Evolutionary conservation across 1,139 yeast genomes (phyloP).

Genomic region (Arxiozyma slooffiae): DNA sequence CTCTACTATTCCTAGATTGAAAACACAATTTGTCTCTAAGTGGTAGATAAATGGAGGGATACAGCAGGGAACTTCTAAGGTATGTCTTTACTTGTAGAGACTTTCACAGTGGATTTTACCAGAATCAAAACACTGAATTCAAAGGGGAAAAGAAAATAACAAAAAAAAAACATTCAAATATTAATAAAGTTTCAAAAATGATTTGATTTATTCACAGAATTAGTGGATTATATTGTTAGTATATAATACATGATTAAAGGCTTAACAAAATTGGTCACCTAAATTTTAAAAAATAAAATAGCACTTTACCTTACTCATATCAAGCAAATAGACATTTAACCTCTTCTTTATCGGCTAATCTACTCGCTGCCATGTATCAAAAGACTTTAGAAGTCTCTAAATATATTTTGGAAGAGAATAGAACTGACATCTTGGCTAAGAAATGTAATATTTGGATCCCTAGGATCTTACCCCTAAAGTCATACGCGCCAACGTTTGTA

Average conservation of each 20-base stretch:
- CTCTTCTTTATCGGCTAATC: conserved; percentile 58
- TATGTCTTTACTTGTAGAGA: conserved; percentile 29
- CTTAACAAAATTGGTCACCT: conserved; percentile 53
- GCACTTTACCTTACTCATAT: conserved; percentile 36
- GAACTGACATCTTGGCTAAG: conserved; percentile 41
- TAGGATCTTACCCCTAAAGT: conserved; percentile 74
- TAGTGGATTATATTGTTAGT: conserved; percentile 98
- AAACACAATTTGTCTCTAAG: too few relatives aligned
- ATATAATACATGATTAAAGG: conserved; percentile 67
- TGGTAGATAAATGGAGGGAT: not conserved
- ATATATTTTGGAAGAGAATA: conserved; percentile 54
- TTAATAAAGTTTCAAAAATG: conserved; percentile 65
- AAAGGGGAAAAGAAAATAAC: conserved; percentile 62
- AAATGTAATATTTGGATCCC: conserved; percentile 72
- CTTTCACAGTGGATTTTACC: conserved; percentile 26
- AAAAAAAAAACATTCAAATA: conserved; percentile 52
- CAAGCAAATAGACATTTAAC: conserved; percentile 30
- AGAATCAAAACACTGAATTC: conserved; percentile 32
- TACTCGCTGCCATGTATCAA: conserved; percentile 94
- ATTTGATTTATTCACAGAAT: conserved; percentile 84
- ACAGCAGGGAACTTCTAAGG: not conserved
- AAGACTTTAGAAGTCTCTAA: conserved; percentile 74
- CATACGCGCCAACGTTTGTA: conserved; percentile 80
- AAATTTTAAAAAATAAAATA: conserved; percentile 42
- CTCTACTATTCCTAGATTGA: not conserved